A percentile compares a stretch with the other conserved stretches of the same genome.
These are phyloP conservation scores for Aspergillus candidus DNA, from an alignment of 2,329 filamentous ascomycete genomes.

Conservation along the genomic window DNA sequence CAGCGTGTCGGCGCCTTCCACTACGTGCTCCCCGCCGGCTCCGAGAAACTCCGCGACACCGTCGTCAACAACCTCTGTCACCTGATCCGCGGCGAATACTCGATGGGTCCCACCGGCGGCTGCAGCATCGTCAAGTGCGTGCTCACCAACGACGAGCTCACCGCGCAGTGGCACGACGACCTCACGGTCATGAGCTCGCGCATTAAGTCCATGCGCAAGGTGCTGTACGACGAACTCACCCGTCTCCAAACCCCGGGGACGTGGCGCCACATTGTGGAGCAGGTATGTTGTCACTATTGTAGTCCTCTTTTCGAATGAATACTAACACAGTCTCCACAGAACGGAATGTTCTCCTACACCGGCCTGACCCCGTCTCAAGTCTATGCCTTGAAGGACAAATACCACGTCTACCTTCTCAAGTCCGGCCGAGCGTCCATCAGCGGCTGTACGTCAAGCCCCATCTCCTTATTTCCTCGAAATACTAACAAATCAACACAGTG, in stretches of 20 bases:
- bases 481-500: slow-evolving; percentile 18
- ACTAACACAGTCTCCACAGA: slow-evolving; percentile 17
- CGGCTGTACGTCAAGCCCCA: slow-evolving; percentile 26
- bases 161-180: slow-evolving; percentile 84
- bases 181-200: slow-evolving; percentile 86
- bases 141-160: slow-evolving; percentile 70
- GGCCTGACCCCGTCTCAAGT: slow-evolving; percentile 45
- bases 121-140: slow-evolving; percentile 77
- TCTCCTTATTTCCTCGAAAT: neutral
- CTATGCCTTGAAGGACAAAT: slow-evolving; percentile 34
- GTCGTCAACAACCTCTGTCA: slow-evolving; percentile 36
- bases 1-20: slow-evolving; percentile 95
- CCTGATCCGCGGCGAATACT: slow-evolving; percentile 36
- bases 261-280: slow-evolving; percentile 97
- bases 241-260: slow-evolving; percentile 76
- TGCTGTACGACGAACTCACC: slow-evolving; percentile 73
- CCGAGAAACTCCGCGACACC: slow-evolving; percentile 23
- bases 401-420: slow-evolving; percentile 40
- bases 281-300: slow-evolving; percentile 52
- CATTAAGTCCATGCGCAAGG: slow-evolving; percentile 84
- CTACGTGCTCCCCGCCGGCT: slow-evolving; percentile 34
- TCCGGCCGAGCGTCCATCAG: slow-evolving; percentile 37
- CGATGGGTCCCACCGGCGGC: slow-evolving; percentile 68
- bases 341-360: slow-evolving; percentile 87
- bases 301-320: neutral